Evolutionary conservation across 2,329 filamentous ascomycete species (phyloP).

Genomic region (Cryphonectria carpinicola): DNA sequence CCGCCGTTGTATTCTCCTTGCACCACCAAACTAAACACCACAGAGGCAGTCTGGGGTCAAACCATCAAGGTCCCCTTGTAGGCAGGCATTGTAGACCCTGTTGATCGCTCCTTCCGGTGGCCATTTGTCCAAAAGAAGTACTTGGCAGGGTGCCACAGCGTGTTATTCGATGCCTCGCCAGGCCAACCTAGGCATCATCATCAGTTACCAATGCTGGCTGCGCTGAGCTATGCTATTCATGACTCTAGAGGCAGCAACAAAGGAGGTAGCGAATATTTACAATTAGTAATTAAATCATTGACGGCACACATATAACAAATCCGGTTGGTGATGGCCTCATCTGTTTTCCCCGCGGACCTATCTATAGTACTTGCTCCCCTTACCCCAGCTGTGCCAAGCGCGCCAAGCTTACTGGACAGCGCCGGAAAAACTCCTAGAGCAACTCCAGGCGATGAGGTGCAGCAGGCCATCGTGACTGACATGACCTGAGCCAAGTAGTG

Average conservation of each 20-base stretch:
- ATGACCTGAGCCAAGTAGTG: background rate
- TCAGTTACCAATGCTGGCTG: background rate
- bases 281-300: background rate
- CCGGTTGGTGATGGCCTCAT: background rate
- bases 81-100: background rate
- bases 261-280: background rate
- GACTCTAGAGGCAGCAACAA: background rate
- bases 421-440: background rate
- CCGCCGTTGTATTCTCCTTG: background rate
- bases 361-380: too few relatives aligned
- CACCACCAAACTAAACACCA: background rate
- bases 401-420: background rate
- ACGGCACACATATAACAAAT: background rate
- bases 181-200: background rate
- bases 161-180: too few relatives aligned
- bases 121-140: too few relatives aligned
- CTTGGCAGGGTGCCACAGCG: background rate
- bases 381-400: background rate
- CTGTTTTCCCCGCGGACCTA: background rate
- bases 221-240: background rate
- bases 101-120: background rate
- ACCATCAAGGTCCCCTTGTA: background rate
- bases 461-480: slow-evolving; percentile 1
- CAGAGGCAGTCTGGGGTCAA: background rate
- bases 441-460: background rate